Percentiles rank a stretch among this genome's conserved stretches.
Conservation (phyloP, 805 yeast species). For the Grigorovia yakushimaensis region DNA sequence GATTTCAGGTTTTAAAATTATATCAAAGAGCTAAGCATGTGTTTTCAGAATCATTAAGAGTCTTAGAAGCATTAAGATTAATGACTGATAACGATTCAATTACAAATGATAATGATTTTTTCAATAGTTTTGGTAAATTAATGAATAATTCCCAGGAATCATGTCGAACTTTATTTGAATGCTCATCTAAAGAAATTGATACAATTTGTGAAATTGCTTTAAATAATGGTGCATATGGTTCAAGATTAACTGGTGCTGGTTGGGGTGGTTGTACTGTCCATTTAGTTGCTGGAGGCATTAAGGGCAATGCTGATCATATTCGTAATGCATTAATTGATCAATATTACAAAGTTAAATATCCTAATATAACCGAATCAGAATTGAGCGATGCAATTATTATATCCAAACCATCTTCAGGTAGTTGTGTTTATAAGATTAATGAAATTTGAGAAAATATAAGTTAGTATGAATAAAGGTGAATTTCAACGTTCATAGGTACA, state of each 20-base stretch:
- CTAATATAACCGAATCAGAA: slow-evolving; percentile 36
- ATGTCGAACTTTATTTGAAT: slow-evolving; percentile 38
- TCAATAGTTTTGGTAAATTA: slow-evolving; percentile 39
- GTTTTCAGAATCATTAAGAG: slow-evolving; percentile 50
- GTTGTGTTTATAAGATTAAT: slow-evolving; percentile 18
- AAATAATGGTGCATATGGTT: slow-evolving; percentile 51
- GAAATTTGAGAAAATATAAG: too few species aligned
- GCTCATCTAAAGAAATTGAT: slow-evolving; percentile 48
- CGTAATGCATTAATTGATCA: slow-evolving; percentile 40
- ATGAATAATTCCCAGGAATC: slow-evolving; percentile 54
- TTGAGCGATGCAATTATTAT: slow-evolving; percentile 44
- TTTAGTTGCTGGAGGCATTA: slow-evolving; percentile 32
- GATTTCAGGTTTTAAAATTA: slow-evolving; percentile 44
- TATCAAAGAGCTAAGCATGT: slow-evolving; percentile 56
- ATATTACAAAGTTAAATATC: slow-evolving; percentile 42
- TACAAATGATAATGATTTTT: slow-evolving; percentile 26
- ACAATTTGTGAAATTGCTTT: slow-evolving; percentile 44
- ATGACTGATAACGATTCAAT: slow-evolving; percentile 21
- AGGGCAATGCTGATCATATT: slow-evolving; percentile 24
- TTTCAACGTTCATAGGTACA: too few species aligned
- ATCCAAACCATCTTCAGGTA: slow-evolving; percentile 48
- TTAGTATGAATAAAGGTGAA: too few species aligned
- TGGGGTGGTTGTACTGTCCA: slow-evolving; percentile 70
- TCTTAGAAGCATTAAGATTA: slow-evolving; percentile 38
- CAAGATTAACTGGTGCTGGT: slow-evolving; percentile 72